These are phyloP conservation scores for Solanum acaule DNA, from an alignment of 257 asterid genomes.

Conservation along the genomic window DNA sequence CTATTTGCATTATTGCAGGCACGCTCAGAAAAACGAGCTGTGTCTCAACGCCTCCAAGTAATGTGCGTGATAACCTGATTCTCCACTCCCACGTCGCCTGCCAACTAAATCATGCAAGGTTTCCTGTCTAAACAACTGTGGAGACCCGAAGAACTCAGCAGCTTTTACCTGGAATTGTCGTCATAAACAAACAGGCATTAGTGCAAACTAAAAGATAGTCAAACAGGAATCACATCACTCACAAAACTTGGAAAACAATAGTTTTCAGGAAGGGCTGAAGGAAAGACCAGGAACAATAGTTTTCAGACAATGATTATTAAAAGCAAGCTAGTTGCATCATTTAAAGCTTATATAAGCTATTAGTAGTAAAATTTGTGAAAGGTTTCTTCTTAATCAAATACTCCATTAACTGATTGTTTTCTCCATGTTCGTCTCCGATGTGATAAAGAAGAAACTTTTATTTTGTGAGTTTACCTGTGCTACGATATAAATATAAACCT, in stretches of 20 bases:
- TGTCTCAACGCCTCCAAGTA: background rate
- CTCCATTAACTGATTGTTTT: background rate
- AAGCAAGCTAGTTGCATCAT: background rate
- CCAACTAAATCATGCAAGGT: background rate
- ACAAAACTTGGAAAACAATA: background rate
- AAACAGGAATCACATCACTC: background rate
- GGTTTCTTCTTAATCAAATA: background rate
- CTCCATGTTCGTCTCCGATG: background rate
- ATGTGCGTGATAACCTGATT: background rate
- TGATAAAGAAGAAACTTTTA: background rate
- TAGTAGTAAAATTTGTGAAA: background rate
- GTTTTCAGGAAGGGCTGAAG: background rate
- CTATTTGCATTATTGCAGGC: background rate
- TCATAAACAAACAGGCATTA: background rate
- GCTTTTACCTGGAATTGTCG: conserved; percentile 11
- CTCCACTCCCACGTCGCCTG: background rate
- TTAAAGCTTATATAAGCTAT: background rate
- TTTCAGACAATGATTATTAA: background rate
- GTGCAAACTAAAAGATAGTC: background rate
- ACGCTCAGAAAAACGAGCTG: background rate
- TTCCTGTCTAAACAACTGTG: background rate
- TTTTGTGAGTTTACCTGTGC: background rate
- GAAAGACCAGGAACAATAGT: background rate
- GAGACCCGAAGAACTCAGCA: background rate
- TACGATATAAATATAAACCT: background rate